Evolutionary conservation across 257 asterid species (phyloP).

Genomic region (Cynanchum wilfordii): DNA sequence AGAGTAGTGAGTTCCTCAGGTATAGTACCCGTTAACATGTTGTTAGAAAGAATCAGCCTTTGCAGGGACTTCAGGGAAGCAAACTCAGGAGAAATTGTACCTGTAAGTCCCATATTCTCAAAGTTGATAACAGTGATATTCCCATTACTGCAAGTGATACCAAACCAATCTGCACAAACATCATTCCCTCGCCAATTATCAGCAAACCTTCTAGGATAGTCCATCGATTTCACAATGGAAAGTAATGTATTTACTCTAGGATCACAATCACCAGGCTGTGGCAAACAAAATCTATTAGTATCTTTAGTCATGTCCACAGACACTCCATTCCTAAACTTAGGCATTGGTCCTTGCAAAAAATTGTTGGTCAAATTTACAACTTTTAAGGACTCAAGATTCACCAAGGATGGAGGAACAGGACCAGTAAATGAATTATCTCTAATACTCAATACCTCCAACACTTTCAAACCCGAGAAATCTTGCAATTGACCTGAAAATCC

Average conservation of each 20-base stretch:
- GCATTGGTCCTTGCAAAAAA: constrained; percentile 84
- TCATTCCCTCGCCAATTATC: constrained; percentile 84
- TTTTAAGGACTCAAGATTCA: constrained; percentile 60
- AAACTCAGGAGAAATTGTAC: constrained; percentile 62
- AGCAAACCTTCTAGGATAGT: constrained; percentile 59
- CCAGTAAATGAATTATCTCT: constrained; percentile 82
- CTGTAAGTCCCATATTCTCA: constrained; percentile 71
- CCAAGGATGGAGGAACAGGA: constrained; percentile 52
- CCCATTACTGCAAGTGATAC: constrained; percentile 69
- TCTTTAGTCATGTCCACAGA: constrained; percentile 45
- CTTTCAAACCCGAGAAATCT: constrained; percentile 53
- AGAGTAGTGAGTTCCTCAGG: constrained; percentile 57
- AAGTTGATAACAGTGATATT: constrained; percentile 73
- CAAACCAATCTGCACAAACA: constrained; percentile 79
- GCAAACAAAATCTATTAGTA: constrained; percentile 77
- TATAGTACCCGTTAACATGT: constrained; percentile 65
- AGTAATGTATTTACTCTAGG: constrained; percentile 57
- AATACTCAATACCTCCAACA: constrained; percentile 55
- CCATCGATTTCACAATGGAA: constrained; percentile 44
- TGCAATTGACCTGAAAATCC: constrained; percentile 71
- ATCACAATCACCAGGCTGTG: constrained; percentile 76
- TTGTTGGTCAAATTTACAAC: constrained; percentile 79
- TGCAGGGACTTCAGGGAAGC: constrained; percentile 56
- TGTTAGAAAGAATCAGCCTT: constrained; percentile 68
- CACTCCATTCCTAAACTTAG: constrained; percentile 53